Evolutionary conservation across 2,329 filamentous ascomycete species (phyloP).

Genomic region (Fusarium lyarnte): DNA sequence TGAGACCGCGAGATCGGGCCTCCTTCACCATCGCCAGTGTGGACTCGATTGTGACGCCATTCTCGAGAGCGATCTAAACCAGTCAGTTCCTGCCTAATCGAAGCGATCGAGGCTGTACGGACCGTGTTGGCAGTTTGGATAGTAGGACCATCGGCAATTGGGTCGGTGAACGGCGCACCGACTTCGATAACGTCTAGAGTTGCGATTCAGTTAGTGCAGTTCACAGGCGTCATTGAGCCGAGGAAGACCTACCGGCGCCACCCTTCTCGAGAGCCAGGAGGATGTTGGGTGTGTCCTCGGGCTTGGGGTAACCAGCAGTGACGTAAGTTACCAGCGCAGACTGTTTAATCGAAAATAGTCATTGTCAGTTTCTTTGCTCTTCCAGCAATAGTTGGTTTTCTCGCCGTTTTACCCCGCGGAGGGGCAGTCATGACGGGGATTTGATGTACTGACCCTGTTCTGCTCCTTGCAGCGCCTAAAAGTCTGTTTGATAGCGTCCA

Average conservation of each 20-base stretch:
- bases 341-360: conserved; percentile 52
- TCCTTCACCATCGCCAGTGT: conserved; percentile 86
- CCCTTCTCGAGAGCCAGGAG: conserved; percentile 91
- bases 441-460: conserved; percentile 59
- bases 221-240: conserved; percentile 1
- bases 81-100: conserved; percentile 14
- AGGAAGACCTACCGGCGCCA: conserved; percentile 75
- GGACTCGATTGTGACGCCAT: conserved; percentile 84
- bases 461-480: conserved; percentile 69
- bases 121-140: conserved; percentile 95
- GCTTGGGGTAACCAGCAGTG: conserved; percentile 88
- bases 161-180: conserved; percentile 96
- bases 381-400: neutral
- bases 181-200: conserved; percentile 86
- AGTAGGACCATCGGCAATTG: conserved; percentile 96
- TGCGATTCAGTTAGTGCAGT: conserved; percentile 15
- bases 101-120: conserved; percentile 48
- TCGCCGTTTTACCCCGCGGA: conserved; percentile 41
- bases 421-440: conserved; percentile 36
- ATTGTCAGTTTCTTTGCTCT: conserved; percentile 34
- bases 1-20: conserved; percentile 80
- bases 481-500: conserved; percentile 68
- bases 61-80: conserved; percentile 74
- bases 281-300: conserved; percentile 84
- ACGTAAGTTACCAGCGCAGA: conserved; percentile 94